Conservation (phyloP, 129 eudicot species). For the Lactuca saligna region DNA sequence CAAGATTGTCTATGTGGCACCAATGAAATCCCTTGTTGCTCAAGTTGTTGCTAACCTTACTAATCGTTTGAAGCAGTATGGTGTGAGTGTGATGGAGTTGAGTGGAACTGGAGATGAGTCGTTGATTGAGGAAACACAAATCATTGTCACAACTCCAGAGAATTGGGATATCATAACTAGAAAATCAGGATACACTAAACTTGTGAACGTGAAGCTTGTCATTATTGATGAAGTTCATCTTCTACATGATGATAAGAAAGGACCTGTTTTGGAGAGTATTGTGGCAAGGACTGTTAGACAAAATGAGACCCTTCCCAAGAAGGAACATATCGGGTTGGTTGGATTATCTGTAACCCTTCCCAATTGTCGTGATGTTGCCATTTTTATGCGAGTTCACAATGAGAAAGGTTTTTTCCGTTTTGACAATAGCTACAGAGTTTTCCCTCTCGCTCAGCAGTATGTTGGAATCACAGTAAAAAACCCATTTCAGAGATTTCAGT, state of each 20-base stretch:
- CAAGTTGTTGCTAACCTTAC: conserved; percentile 91
- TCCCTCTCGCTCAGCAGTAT: conserved; percentile 92
- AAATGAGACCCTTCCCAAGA: conserved; percentile 65
- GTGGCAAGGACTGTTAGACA: conserved; percentile 94
- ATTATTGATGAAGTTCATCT: conserved; percentile 81
- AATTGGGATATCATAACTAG: conserved; percentile 97
- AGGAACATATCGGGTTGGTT: conserved; percentile 93
- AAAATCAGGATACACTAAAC: conserved; percentile 93
- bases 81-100: conserved; percentile 76
- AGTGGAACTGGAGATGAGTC: conserved; percentile 78
- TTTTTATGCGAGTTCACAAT: conserved; percentile 64
- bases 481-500: conserved; percentile 89
- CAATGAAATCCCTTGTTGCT: conserved; percentile 96
- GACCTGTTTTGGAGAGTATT: conserved; percentile 94
- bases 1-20: conserved; percentile 95
- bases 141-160: conserved; percentile 95
- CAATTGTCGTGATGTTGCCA: conserved; percentile 77
- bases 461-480: conserved; percentile 87
- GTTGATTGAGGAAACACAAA: conserved; percentile 86
- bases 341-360: conserved; percentile 92
- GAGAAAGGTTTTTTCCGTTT: conserved; percentile 78
- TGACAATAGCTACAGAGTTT: conserved; percentile 90
- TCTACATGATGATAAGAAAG: conserved; percentile 80
- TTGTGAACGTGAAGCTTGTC: conserved; percentile 59
- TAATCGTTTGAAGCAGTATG: conserved; percentile 72